phyloP scores from a whole-genome alignment of 495 filamentous ascomycete genomes.

The Neurospora sp. region DNA sequence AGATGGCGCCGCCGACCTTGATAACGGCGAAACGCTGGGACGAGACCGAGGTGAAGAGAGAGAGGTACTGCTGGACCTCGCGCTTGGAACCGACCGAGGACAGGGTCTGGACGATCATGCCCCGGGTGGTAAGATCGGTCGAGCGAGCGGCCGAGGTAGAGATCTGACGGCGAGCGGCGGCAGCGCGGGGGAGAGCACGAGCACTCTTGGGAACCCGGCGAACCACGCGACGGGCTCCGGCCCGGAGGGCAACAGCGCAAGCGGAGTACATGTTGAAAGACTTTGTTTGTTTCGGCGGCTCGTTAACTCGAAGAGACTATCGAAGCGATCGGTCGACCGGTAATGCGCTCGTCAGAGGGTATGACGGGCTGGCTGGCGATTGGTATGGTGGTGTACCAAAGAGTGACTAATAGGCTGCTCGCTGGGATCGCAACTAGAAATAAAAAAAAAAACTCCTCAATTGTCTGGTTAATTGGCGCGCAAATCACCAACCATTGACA shows the following conservation, averaged over 20 bases:
- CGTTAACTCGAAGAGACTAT: neutral
- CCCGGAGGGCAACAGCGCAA: slow-evolving; percentile 29
- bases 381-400: neutral
- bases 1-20: slow-evolving; percentile 95
- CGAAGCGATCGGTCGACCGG: neutral
- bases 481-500: slow-evolving; percentile 16
- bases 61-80: slow-evolving; percentile 96
- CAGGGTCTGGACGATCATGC: slow-evolving; percentile 85
- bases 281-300: neutral
- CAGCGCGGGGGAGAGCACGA: slow-evolving; percentile 16
- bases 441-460: neutral
- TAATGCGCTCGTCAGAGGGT: neutral
- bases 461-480: slow-evolving; percentile 13
- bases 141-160: slow-evolving; percentile 26
- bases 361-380: neutral
- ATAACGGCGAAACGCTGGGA: slow-evolving; percentile 98
- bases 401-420: neutral
- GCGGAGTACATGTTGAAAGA: slow-evolving; percentile 24
- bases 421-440: neutral
- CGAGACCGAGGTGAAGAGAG: slow-evolving; percentile 93
- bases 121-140: slow-evolving; percentile 54
- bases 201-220: slow-evolving; percentile 22
- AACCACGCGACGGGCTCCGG: slow-evolving; percentile 32
- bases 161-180: slow-evolving; percentile 17
- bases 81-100: slow-evolving; percentile 96